phyloP scores from a whole-genome alignment of 2,329 filamentous ascomycete species.

The Neonectria faginata region DNA sequence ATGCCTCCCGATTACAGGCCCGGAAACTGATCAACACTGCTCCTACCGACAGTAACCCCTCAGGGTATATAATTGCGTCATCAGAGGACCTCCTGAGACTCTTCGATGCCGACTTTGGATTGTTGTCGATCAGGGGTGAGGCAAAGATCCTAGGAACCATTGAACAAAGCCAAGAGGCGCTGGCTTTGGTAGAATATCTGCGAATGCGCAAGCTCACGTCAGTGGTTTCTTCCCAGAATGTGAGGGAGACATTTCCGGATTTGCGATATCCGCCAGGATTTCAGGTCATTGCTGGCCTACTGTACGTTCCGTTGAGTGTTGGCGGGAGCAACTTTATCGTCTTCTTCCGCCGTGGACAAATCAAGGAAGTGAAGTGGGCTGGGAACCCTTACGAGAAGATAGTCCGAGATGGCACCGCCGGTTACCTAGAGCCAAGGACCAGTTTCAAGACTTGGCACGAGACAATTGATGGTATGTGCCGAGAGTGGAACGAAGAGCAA shows the following conservation, averaged over 20 bases:
- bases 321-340: conserved; percentile 88
- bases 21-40: conserved; percentile 89
- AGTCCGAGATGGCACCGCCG: conserved; percentile 76
- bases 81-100: conserved; percentile 86
- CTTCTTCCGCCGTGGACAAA: conserved; percentile 84
- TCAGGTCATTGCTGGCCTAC: conserved; percentile 78
- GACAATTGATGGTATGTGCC: conserved; percentile 82
- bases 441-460: conserved; percentile 87
- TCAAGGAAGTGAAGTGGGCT: conserved; percentile 85
- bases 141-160: conserved; percentile 85
- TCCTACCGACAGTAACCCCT: conserved; percentile 83
- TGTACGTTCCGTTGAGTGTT: conserved; percentile 83
- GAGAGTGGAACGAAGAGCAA: conserved; percentile 90
- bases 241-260: conserved; percentile 82
- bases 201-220: conserved; percentile 79
- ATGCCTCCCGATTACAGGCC: conserved; percentile 85
- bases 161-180: conserved; percentile 82
- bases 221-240: conserved; percentile 82
- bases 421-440: conserved; percentile 80
- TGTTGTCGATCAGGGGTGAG: conserved; percentile 87
- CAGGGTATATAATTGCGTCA: conserved; percentile 90
- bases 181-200: conserved; percentile 87
- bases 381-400: conserved; percentile 88
- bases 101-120: conserved; percentile 88
- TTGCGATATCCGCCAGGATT: conserved; percentile 84